Conservation (phyloP, 1,284 basidiomycete species). For the Leccinum subrobustum region DNA sequence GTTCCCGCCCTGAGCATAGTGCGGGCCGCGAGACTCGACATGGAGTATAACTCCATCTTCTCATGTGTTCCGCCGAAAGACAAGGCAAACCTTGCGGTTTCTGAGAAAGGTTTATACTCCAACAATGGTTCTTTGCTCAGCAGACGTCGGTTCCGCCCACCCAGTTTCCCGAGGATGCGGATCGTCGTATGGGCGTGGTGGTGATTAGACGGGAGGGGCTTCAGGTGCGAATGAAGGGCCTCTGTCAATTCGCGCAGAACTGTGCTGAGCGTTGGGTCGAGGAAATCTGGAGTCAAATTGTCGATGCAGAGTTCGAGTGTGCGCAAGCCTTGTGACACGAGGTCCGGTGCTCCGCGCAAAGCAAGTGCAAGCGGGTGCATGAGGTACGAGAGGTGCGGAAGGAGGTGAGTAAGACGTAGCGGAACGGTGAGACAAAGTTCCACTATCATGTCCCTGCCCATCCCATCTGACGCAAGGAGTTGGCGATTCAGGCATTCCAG, state of each 20-base stretch:
- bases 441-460: constrained; percentile 87
- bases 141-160: constrained; percentile 90
- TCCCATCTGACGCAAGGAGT: constrained; percentile 77
- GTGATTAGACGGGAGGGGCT: constrained; percentile 89
- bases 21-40: constrained; percentile 71
- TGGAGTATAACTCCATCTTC: constrained; percentile 69
- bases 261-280: constrained; percentile 94
- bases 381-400: constrained; percentile 93
- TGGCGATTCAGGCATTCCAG: constrained; percentile 93
- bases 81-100: constrained; percentile 67
- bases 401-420: constrained; percentile 90
- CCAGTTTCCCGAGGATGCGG: constrained; percentile 95
- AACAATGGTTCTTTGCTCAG: constrained; percentile 82
- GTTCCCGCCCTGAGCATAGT: constrained; percentile 60
- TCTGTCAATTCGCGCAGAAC: constrained; percentile 95
- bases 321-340: constrained; percentile 94
- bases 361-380: constrained; percentile 97
- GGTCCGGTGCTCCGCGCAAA: constrained; percentile 83
- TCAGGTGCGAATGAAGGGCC: constrained; percentile 87
- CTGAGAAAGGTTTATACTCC: constrained; percentile 68
- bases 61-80: constrained; percentile 75
- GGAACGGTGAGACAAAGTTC: constrained; percentile 98
- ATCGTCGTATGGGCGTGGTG: constrained; percentile 94
- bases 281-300: constrained; percentile 97
- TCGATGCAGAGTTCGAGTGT: constrained; percentile 99